Evolutionary conservation across 169 alveolate species (phyloP), one percentile per base, ranked within the genome.

Genomic region (Cytauxzoon felis): DNA sequence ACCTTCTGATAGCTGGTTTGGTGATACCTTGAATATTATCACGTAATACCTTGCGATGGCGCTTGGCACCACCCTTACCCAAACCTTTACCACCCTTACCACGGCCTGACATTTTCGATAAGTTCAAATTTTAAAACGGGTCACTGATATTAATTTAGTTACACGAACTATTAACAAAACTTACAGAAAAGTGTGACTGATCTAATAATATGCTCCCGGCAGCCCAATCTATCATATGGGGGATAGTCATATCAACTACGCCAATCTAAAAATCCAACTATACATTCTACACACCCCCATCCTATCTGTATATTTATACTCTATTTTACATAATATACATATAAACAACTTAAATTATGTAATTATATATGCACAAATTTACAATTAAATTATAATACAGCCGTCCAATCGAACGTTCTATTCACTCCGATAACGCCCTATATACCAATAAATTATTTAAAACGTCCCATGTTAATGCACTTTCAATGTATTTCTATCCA

Each of bases 1-100:
- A 89, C 86, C 99, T 96, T 76, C 99, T 94, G 86, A 97, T 97
- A 41, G 99, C 99, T 47, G 99, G 99, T 93, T 97, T 97, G 68
- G 99, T 97, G 86, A 97, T 96, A 79, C 99, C 99, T 91, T 96
- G 97, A 85, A 95, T 95, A 83, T 95, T 95, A 67, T 96, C 99
- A 83, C 98, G 95, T 75, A 93, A 87, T 33, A 96, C 93, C 90
- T 94, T 96, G 80, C 97, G 93, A 69, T 95, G 95, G 83, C 99
- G 95, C 94, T 95, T 95, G 71, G 98, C 98, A 45, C 99, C 99
- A 62, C 96, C 98, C 88, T 96, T 97, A 69, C 99, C 99, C 91
- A 94, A 89, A 56, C 98, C 98, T 92, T 97, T 97, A 69, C 99
- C 99, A 73, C 98, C 98, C 88, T 95, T 95, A 60, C 99, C 99